phyloP scores from a whole-genome alignment of 768 basidiomycete species.

The Termitomyces sp. region DNA sequence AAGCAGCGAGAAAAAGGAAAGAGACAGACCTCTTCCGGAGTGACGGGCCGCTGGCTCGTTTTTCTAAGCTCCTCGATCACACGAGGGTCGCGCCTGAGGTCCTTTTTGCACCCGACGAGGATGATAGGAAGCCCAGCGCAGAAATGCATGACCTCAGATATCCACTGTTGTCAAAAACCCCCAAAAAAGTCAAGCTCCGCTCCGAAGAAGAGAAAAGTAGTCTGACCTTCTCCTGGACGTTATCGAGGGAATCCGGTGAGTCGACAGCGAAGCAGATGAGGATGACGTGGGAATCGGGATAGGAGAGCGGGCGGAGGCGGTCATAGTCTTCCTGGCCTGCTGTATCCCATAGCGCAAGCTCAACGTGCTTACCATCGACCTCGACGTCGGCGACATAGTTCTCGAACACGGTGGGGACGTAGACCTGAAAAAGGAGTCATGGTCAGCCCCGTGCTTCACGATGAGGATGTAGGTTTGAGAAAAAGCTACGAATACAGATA shows the following conservation, averaged over 20 bases:
- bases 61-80: constrained; percentile 93
- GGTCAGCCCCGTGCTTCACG: constrained; percentile 9
- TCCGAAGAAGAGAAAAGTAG: not conserved
- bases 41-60: constrained; percentile 93
- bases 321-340: constrained; percentile 99
- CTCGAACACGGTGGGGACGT: constrained; percentile 99
- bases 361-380: constrained; percentile 97
- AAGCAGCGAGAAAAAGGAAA: not conserved
- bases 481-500: not conserved
- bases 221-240: constrained; percentile 98
- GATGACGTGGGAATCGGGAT: constrained; percentile 99
- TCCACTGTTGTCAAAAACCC: constrained; percentile 62
- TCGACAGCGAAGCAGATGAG: constrained; percentile 99
- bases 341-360: constrained; percentile 99
- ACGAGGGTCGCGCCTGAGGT: constrained; percentile 88
- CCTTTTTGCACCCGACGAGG: constrained; percentile 99
- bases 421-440: constrained; percentile 60
- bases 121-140: constrained; percentile 93
- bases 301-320: constrained; percentile 94
- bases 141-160: constrained; percentile 98
- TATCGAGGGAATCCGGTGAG: constrained; percentile 96
- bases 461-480: no score
- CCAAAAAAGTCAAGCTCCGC: not conserved
- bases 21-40: constrained; percentile 76
- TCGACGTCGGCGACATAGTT: constrained; percentile 99